Evolutionary conservation across 2,329 filamentous ascomycete species (phyloP), one percentile per base, ranked within the genome.

Genomic region (Talaromyces sp.): DNA sequence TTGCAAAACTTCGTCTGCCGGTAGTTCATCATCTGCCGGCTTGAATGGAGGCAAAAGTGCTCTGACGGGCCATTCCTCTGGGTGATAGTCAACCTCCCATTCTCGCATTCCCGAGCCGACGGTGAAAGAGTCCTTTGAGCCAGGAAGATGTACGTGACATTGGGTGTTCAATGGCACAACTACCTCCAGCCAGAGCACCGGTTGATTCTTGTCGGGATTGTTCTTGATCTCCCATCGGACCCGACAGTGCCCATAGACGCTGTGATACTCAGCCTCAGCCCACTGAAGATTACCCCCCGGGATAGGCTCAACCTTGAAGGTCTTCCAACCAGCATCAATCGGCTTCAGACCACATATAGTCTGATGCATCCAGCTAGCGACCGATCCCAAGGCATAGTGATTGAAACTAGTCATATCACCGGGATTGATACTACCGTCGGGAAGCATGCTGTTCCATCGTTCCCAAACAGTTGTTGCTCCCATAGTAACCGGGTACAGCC

Each of bases 381-480:
- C 75, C 2, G 73, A 72, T 1, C 77, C 78, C 2, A 79, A 71
- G 0, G 79, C 75, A 60, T 80, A 79, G 62, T 81, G 78, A 54
- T 80, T 78, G 66, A 78, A 78, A 57, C 72, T 76, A 1, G 78
- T 80, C 78, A 80, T 80, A 16, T 71, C 64, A 0, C 78, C 76
- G 1, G 75, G 69, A 59, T 80, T 80, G 41, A 80, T 71, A 3
- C 59, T 69, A 1, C 76, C 77, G 47, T 79, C 71, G 0, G 74
- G 72, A 9, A 78, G 63, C 68, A 80, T 72, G 47, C 70, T 73
- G 56, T 81, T 75, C 78, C 78, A 80, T 19, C 79, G 73, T 68
- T 80, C 78, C 78, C 78, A 80, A 1, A 74, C 75, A 0, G 78
- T 79, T 1, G 78, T 80, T 3, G 72, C 76, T 24, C 74, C 75